These are phyloP conservation scores for Mycena haematopus DNA, from an alignment of 768 basidiomycete genomes.

Conservation along the genomic window DNA sequence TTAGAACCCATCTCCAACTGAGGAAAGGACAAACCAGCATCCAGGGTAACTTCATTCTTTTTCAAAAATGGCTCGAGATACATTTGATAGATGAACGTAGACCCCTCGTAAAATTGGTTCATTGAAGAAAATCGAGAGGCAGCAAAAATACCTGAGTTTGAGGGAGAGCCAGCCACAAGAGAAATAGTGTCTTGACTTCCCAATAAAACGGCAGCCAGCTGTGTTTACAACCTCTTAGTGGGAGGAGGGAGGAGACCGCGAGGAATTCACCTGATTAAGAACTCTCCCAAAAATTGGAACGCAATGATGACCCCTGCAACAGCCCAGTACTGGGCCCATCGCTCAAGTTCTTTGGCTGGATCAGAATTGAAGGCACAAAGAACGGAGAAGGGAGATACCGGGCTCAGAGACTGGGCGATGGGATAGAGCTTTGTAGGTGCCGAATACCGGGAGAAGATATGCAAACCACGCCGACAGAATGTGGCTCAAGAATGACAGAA, in stretches of 20 bases:
- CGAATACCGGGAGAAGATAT: conserved; percentile 68
- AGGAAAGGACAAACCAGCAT: conserved; percentile 43
- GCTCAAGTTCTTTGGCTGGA: conserved; percentile 43
- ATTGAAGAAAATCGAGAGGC: conserved; percentile 15
- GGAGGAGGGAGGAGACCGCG: conserved; percentile 42
- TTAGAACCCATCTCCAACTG: not conserved
- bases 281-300: conserved; percentile 67
- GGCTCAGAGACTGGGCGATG: conserved; percentile 57
- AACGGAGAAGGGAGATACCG: not conserved
- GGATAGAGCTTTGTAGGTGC: conserved; percentile 71
- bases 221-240: not conserved
- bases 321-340: conserved; percentile 48
- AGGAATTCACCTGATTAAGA: conserved; percentile 56
- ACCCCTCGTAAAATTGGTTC: conserved; percentile 57
- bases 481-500: conserved; percentile 8
- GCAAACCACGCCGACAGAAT: conserved; percentile 70
- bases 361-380: no score
- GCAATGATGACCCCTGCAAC: conserved; percentile 43
- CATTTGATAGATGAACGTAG: conserved; percentile 65
- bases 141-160: conserved; percentile 67
- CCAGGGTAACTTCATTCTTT: conserved; percentile 65
- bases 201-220: conserved; percentile 79
- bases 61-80: conserved; percentile 67
- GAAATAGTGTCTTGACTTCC: conserved; percentile 71
- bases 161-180: conserved; percentile 72